A percentile compares a stretch with the other conserved stretches of the same genome.
These are phyloP conservation scores for Fusarium robinianum DNA, from an alignment of 2,329 filamentous ascomycete genomes.

Conservation along the genomic window DNA sequence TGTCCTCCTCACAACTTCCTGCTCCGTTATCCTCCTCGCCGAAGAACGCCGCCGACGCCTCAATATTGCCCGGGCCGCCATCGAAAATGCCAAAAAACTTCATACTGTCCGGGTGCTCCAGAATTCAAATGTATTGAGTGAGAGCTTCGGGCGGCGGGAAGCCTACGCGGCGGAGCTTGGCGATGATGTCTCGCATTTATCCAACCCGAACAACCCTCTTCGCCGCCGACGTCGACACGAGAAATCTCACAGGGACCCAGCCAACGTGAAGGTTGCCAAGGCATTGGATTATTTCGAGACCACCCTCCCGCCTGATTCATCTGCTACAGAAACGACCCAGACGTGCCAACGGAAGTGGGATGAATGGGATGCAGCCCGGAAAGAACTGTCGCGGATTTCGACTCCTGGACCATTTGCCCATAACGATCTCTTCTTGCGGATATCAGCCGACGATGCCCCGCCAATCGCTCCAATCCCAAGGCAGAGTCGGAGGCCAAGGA, in stretches of 20 bases:
- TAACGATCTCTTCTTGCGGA: slow-evolving; percentile 20
- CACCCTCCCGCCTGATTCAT: slow-evolving; percentile 2
- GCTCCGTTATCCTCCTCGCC: slow-evolving; percentile 58
- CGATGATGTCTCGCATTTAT: slow-evolving; percentile 31
- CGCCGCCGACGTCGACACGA: slow-evolving; percentile 37
- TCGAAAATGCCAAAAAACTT: slow-evolving; percentile 58
- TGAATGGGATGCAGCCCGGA: slow-evolving; percentile 34
- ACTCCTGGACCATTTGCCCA: slow-evolving; percentile 19
- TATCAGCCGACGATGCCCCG: slow-evolving; percentile 18
- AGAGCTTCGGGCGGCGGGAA: slow-evolving; percentile 34
- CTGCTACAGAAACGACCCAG: slow-evolving; percentile 6
- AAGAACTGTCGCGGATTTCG: slow-evolving; percentile 30
- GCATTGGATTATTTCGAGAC: slow-evolving; percentile 12
- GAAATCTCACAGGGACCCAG: slow-evolving; percentile 13
- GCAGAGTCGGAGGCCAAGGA: neutral
- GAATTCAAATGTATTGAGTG: slow-evolving; percentile 36
- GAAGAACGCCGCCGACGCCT: slow-evolving; percentile 62
- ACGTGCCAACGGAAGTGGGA: slow-evolving; percentile 29
- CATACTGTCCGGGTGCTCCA: slow-evolving; percentile 46
- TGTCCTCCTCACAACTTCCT: slow-evolving; percentile 61
- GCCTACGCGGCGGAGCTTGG: slow-evolving; percentile 31
- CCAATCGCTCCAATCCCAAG: slow-evolving; percentile 5
- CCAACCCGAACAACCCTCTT: slow-evolving; percentile 30
- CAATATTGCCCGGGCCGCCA: slow-evolving; percentile 53
- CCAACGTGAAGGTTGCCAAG: slow-evolving; percentile 6